Percentiles rank a stretch among this genome's conserved stretches.
phyloP scores from a whole-genome alignment of 176 grass and related monocot species.

The Neostapfia colusana region DNA sequence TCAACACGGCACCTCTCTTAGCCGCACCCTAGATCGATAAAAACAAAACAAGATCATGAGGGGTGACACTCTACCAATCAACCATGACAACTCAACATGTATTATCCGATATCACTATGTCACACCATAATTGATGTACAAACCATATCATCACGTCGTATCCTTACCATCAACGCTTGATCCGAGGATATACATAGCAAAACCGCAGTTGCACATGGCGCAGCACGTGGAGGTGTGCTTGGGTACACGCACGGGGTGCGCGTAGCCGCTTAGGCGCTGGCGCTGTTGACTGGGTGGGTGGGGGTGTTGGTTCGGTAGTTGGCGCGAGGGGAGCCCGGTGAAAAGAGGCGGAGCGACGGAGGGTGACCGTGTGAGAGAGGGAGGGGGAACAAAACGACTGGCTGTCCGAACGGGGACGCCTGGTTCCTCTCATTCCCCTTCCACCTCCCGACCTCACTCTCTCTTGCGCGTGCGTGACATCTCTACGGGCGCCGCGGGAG shows the following conservation, averaged over 20 bases:
- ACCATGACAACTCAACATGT: not conserved
- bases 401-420: slow-evolving; percentile 71
- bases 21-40: not conserved
- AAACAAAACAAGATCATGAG: not conserved
- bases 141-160: too few species aligned
- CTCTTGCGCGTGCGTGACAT: slow-evolving; percentile 25
- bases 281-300: slow-evolving; percentile 17
- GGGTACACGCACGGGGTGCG: not conserved
- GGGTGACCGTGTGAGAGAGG: not conserved
- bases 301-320: slow-evolving; percentile 12
- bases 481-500: slow-evolving; percentile 23
- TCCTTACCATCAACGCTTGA: too few species aligned
- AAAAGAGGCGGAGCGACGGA: slow-evolving; percentile 19
- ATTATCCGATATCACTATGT: not conserved
- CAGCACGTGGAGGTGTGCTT: too few species aligned
- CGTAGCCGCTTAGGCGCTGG: not conserved
- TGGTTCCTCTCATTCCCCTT: slow-evolving; percentile 62
- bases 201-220: too few species aligned
- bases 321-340: slow-evolving; percentile 19
- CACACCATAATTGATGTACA: not conserved
- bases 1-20: too few species aligned
- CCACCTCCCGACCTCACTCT: not conserved
- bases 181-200: not conserved
- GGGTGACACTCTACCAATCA: not conserved
- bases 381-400: slow-evolving; percentile 57